Evolutionary conservation across 768 basidiomycete species (phyloP).

Genomic region (Boletus sp.): DNA sequence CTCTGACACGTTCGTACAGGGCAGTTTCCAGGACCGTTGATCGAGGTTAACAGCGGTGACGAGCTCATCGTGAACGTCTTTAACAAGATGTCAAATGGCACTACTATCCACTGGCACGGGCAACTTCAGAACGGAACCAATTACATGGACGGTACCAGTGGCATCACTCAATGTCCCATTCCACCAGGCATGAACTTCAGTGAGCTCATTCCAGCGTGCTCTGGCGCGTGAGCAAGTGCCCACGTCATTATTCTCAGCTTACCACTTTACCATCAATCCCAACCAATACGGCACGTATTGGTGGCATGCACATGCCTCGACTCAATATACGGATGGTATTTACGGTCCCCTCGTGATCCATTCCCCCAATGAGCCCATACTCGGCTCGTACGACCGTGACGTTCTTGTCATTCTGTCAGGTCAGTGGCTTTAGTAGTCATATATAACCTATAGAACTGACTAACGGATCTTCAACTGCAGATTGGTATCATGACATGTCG

Average conservation of each 20-base stretch:
- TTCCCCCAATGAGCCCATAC: slow-evolving; percentile 32
- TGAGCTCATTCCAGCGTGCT: slow-evolving; percentile 16
- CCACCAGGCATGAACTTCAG: slow-evolving; percentile 44
- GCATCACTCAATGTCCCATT: slow-evolving; percentile 51
- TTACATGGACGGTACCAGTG: slow-evolving; percentile 46
- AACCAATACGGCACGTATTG: slow-evolving; percentile 46
- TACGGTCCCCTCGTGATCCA: slow-evolving; percentile 48
- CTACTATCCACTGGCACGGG: slow-evolving; percentile 34
- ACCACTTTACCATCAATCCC: slow-evolving; percentile 40
- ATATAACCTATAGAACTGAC: not conserved
- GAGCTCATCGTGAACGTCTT: slow-evolving; percentile 35
- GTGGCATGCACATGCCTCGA: slow-evolving; percentile 43
- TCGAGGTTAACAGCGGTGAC: slow-evolving; percentile 36
- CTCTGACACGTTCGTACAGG: slow-evolving; percentile 16
- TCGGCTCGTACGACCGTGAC: slow-evolving; percentile 38
- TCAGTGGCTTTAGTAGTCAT: slow-evolving; percentile 12
- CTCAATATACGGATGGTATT: slow-evolving; percentile 48
- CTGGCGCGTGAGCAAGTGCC: not conserved
- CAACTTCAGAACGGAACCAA: slow-evolving; percentile 44
- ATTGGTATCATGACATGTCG: slow-evolving; percentile 35
- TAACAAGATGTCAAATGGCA: slow-evolving; percentile 31
- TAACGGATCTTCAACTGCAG: slow-evolving; percentile 7
- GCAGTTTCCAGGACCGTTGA: slow-evolving; percentile 34
- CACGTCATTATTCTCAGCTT: slow-evolving; percentile 15
- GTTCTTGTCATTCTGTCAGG: slow-evolving; percentile 36